Conservation (phyloP, 176 grass and related monocot species). For the Carex kokanica region DNA sequence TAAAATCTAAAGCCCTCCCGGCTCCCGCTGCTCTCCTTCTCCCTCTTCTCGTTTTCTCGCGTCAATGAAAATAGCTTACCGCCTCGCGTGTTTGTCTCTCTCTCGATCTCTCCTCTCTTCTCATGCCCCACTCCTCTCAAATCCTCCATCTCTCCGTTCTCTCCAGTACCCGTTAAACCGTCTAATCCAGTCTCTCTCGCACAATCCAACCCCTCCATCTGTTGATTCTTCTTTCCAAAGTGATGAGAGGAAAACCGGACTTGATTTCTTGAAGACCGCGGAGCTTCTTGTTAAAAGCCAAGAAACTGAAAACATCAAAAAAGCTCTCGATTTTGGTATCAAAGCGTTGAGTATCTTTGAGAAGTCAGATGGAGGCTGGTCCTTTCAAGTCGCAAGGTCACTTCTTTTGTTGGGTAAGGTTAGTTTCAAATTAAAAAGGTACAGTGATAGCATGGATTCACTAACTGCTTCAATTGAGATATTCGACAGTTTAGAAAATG, state of each 20-base stretch:
- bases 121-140: background rate
- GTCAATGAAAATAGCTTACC: constrained; percentile 46
- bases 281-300: constrained; percentile 33
- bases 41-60: background rate
- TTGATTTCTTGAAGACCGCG: constrained; percentile 35
- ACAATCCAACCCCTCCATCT: constrained; percentile 22
- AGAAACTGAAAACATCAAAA: constrained; percentile 33
- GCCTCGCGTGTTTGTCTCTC: constrained; percentile 35
- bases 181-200: constrained; percentile 34
- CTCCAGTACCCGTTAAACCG: background rate
- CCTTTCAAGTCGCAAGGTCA: constrained; percentile 49
- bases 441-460: constrained; percentile 55
- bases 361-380: constrained; percentile 62
- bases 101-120: constrained; percentile 25
- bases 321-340: constrained; percentile 47
- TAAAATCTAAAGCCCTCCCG: constrained; percentile 10
- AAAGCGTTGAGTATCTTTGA: constrained; percentile 49
- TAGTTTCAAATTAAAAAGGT: constrained; percentile 35
- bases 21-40: background rate
- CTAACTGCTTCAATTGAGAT: constrained; percentile 57
- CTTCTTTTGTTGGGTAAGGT: constrained; percentile 55
- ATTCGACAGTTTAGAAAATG: constrained; percentile 31
- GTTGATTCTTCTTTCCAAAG: constrained; percentile 1
- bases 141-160: background rate
- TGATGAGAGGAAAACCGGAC: constrained; percentile 24